These are phyloP conservation scores for Curvularia spicifera DNA, from an alignment of 2,329 filamentous ascomycete species.

Conservation along the genomic window DNA sequence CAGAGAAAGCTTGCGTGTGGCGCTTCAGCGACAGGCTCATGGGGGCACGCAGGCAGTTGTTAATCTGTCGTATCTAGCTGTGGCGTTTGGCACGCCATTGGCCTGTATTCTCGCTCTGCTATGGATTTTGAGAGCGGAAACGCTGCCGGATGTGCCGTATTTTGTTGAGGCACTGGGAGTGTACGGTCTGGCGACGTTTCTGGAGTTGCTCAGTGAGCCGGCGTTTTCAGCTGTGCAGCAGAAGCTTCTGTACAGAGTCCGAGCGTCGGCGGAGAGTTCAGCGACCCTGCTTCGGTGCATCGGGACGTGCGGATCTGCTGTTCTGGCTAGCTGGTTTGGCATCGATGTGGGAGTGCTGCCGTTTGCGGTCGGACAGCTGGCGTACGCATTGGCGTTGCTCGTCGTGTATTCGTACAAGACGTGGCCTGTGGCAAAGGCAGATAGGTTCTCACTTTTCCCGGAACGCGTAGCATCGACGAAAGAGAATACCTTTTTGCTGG, in stretches of 20 bases:
- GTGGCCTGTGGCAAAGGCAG: slow-evolving; percentile 59
- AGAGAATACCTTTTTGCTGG: slow-evolving; percentile 28
- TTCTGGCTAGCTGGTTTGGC: slow-evolving; percentile 63
- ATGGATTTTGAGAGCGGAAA: slow-evolving; percentile 64
- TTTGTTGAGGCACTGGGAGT: slow-evolving; percentile 63
- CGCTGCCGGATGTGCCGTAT: slow-evolving; percentile 64
- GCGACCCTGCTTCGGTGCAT: slow-evolving; percentile 81
- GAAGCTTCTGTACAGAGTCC: slow-evolving; percentile 76
- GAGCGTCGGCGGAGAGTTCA: slow-evolving; percentile 81
- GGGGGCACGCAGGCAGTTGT: slow-evolving; percentile 72
- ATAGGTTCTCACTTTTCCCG: slow-evolving; percentile 73
- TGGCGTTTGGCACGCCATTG: slow-evolving; percentile 70
- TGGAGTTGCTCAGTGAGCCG: slow-evolving; percentile 86
- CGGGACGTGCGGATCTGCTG: slow-evolving; percentile 72
- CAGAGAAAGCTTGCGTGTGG: slow-evolving; percentile 87
- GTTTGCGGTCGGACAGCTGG: slow-evolving; percentile 85
- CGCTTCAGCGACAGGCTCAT: slow-evolving; percentile 76
- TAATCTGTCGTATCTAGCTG: slow-evolving; percentile 84
- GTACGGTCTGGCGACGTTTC: slow-evolving; percentile 63
- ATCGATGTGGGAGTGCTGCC: slow-evolving; percentile 76
- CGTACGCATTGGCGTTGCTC: slow-evolving; percentile 73
- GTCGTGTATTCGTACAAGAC: slow-evolving; percentile 72
- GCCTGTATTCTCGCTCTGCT: slow-evolving; percentile 68
- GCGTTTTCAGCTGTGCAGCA: slow-evolving; percentile 88
- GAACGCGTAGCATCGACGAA: slow-evolving; percentile 50